Percentiles rank a stretch among this genome's conserved stretches.
Evolutionary conservation across 352 stramenopile genomes (phyloP).

Genomic region (Phytophthora idaei): DNA sequence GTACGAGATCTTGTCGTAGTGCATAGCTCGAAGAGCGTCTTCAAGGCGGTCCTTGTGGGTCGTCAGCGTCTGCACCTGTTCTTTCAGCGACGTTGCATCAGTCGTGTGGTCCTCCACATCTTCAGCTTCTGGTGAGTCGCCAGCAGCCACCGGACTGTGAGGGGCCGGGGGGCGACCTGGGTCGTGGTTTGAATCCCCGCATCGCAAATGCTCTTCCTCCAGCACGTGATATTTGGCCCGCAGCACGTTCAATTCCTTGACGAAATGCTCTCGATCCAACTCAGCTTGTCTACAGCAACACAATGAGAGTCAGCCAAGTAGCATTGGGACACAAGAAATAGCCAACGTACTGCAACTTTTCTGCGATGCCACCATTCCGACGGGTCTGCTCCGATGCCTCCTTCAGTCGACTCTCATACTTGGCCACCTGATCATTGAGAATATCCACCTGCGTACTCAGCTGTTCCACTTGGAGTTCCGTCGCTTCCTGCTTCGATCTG

Average conservation of each 20-base stretch:
- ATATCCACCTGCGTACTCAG: constrained; percentile 72
- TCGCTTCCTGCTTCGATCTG: constrained; percentile 45
- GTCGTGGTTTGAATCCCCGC: constrained; percentile 6
- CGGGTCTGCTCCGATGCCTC: constrained; percentile 61
- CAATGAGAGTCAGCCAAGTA: constrained; percentile 1
- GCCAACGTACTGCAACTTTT: constrained; percentile 59
- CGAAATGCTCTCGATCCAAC: constrained; percentile 51
- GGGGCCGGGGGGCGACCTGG: neutral
- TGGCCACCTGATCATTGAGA: constrained; percentile 80
- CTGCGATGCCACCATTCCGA: constrained; percentile 43
- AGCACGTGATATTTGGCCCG: constrained; percentile 54
- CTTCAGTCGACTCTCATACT: constrained; percentile 78
- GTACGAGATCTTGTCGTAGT: constrained; percentile 88
- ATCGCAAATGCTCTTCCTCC: constrained; percentile 56
- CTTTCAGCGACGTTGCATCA: constrained; percentile 38
- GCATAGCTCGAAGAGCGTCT: constrained; percentile 69
- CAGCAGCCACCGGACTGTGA: neutral
- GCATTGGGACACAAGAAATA: neutral
- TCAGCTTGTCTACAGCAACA: constrained; percentile 48
- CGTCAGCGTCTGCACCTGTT: constrained; percentile 60
- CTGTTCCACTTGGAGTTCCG: constrained; percentile 72
- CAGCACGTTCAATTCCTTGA: constrained; percentile 52
- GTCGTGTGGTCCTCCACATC: constrained; percentile 1
- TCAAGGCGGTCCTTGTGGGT: constrained; percentile 71
- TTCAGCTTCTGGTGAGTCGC: constrained; percentile 3